Conservation (phyloP, 2,329 filamentous ascomycete genomes). For the Claviceps purpurea region DNA sequence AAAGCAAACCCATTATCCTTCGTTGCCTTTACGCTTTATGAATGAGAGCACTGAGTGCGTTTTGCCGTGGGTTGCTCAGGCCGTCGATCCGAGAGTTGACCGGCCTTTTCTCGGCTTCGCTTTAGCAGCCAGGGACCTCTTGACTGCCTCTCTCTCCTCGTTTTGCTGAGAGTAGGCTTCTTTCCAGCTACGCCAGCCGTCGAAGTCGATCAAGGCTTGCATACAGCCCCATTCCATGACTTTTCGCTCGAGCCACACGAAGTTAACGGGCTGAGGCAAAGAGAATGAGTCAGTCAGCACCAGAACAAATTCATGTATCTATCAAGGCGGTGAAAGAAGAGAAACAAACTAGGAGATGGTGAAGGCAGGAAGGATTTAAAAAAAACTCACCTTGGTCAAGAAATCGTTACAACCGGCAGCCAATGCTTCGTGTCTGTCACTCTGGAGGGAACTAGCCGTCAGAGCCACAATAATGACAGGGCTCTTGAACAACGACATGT, state of each 20-base stretch:
- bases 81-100: constrained; percentile 15
- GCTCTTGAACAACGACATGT: constrained; percentile 70
- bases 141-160: constrained; percentile 28
- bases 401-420: constrained; percentile 98
- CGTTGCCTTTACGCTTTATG: too few relatives aligned
- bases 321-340: not conserved
- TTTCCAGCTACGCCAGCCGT: constrained; percentile 97
- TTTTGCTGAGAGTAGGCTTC: constrained; percentile 47
- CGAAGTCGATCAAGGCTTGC: constrained; percentile 97
- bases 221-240: constrained; percentile 99
- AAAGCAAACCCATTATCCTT: too few relatives aligned
- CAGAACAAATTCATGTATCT: not conserved
- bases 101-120: constrained; percentile 33
- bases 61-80: not conserved
- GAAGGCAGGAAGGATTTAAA: not conserved
- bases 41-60: not conserved
- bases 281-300: constrained; percentile 1
- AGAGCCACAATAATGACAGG: constrained; percentile 96
- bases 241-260: constrained; percentile 93
- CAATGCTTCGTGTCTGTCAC: constrained; percentile 85
- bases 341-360: not conserved
- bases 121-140: constrained; percentile 24
- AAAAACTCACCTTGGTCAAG: constrained; percentile 67
- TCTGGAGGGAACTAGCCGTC: constrained; percentile 87
- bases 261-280: constrained; percentile 70